A percentile compares a stretch with the other conserved stretches of the same genome.
Conservation (phyloP, 2,329 filamentous ascomycete genomes). For the Curvularia sp. region DNA sequence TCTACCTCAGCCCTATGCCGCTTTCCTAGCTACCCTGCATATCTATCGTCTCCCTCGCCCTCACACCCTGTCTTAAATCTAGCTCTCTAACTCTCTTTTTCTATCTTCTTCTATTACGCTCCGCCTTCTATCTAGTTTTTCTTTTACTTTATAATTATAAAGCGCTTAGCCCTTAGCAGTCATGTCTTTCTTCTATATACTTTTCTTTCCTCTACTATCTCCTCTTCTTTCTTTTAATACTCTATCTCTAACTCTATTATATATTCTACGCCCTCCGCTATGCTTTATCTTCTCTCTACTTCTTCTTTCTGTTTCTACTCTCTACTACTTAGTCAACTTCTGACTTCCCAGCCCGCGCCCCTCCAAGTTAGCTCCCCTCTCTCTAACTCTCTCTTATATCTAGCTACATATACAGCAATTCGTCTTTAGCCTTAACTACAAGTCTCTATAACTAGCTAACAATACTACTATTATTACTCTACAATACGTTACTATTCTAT, state of each 20-base stretch:
- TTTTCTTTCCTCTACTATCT: background rate
- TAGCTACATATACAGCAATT: background rate
- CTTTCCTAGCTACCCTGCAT: no score
- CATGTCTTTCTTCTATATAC: background rate
- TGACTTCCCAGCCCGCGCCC: no score
- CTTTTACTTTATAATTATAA: background rate
- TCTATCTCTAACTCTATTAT: background rate
- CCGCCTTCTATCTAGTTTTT: background rate
- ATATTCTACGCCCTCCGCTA: no score
- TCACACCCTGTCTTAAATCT: no score
- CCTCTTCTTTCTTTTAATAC: background rate
- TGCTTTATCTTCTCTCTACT: no score
- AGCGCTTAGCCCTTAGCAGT: background rate
- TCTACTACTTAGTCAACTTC: no score
- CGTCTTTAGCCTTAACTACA: no score
- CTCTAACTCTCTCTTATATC: background rate
- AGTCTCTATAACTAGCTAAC: no score
- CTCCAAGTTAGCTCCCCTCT: background rate
- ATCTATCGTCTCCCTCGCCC: no score
- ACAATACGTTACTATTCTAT: background rate
- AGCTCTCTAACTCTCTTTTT: no score
- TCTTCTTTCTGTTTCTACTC: no score
- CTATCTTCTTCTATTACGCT: background rate
- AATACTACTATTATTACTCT: background rate
- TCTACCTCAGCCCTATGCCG: no score